phyloP scores from a whole-genome alignment of 1,284 basidiomycete genomes.

The Papiliotrema flavescens region DNA sequence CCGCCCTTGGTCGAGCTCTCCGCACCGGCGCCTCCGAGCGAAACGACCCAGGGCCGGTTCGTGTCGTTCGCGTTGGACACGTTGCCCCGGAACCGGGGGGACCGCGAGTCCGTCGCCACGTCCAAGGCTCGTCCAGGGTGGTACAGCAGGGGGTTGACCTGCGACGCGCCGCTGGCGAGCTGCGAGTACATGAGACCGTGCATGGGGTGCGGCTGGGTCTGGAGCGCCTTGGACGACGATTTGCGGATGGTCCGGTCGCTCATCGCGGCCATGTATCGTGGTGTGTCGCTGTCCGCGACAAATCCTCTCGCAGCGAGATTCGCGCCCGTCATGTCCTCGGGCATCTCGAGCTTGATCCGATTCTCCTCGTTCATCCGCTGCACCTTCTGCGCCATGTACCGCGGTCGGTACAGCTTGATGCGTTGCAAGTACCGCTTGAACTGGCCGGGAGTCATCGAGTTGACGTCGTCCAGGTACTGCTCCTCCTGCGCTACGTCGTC shows the following conservation, averaged over 20 bases:
- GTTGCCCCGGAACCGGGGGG: not conserved
- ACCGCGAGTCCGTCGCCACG: constrained; percentile 4
- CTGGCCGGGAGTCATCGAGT: constrained; percentile 37
- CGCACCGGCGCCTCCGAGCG: constrained; percentile 31
- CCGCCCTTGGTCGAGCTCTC: constrained; percentile 4
- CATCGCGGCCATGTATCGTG: constrained; percentile 26
- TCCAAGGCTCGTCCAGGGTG: constrained; percentile 20
- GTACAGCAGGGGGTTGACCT: constrained; percentile 4
- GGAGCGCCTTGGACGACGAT: constrained; percentile 11
- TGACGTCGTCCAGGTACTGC: constrained; percentile 37
- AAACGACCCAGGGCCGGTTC: constrained; percentile 34
- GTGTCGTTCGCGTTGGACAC: constrained; percentile 1
- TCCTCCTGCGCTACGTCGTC: not conserved
- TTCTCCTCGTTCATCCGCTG: constrained; percentile 14
- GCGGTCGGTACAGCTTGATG: constrained; percentile 22
- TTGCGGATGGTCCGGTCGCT: constrained; percentile 11
- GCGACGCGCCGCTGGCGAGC: constrained; percentile 8
- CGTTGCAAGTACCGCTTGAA: constrained; percentile 39
- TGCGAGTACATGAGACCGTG: constrained; percentile 40
- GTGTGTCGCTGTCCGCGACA: constrained; percentile 8
- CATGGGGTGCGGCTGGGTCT: constrained; percentile 30
- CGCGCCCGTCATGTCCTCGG: constrained; percentile 26
- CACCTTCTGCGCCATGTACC: constrained; percentile 10
- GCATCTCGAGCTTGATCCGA: constrained; percentile 6
- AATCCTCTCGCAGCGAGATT: constrained; percentile 15